Evolutionary conservation across 2,329 filamentous ascomycete genomes (phyloP).

Genomic region (Hymenoscyphus infarciens): DNA sequence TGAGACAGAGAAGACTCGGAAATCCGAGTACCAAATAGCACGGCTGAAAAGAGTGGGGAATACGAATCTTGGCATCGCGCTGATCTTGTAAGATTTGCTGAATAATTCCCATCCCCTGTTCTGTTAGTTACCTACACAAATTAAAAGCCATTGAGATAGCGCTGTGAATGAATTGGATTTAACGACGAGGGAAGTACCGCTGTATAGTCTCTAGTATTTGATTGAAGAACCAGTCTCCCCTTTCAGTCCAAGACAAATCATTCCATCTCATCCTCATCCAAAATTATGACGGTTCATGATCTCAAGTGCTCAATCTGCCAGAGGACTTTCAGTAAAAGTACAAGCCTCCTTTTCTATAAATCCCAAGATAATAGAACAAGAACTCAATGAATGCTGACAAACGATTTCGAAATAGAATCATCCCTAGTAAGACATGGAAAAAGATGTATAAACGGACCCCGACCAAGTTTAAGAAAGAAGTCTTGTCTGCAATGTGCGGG

Average conservation of each 20-base stretch:
- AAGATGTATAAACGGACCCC: slow-evolving; percentile 9
- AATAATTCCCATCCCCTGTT: not conserved
- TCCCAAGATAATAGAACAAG: not conserved
- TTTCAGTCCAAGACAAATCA: not conserved
- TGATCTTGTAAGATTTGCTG: not conserved
- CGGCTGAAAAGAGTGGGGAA: not conserved
- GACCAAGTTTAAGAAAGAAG: not conserved
- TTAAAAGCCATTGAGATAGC: too few species aligned
- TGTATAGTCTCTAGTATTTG: not conserved
- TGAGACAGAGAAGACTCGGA: slow-evolving; percentile 1
- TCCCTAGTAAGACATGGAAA: slow-evolving; percentile 18
- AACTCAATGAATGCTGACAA: not conserved
- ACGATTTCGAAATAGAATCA: slow-evolving; percentile 11
- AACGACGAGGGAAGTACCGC: not conserved
- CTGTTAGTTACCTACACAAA: not conserved
- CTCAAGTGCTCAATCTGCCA: slow-evolving; percentile 13
- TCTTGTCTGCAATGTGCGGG: slow-evolving; percentile 4
- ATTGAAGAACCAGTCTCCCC: not conserved
- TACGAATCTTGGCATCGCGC: too few species aligned
- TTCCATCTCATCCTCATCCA: not conserved
- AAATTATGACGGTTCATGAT: not conserved
- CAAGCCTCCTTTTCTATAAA: not conserved
- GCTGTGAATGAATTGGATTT: not conserved
- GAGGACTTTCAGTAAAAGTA: slow-evolving; percentile 19
- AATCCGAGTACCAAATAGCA: slow-evolving; percentile 9